phyloP scores from a whole-genome alignment of 352 stramenopile genomes.

The Pythium rhizo-oryzae region DNA sequence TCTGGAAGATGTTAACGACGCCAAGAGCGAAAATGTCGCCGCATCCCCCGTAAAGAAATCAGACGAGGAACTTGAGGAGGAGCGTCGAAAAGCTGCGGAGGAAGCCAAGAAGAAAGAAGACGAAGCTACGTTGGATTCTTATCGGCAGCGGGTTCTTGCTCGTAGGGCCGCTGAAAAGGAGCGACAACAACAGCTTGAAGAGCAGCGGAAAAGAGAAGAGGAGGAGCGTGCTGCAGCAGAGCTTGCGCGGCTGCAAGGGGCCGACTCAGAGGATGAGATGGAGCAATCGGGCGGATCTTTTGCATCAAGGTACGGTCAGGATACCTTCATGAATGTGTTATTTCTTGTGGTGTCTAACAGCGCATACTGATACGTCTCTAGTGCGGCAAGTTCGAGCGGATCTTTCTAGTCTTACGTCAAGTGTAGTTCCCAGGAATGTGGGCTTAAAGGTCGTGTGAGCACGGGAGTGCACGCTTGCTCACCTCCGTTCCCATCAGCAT shows the following conservation, averaged over 20 bases:
- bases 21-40: background rate
- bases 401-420: conserved; percentile 42
- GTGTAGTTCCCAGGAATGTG: too few relatives aligned
- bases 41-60: conserved; percentile 18
- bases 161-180: conserved; percentile 69
- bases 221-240: conserved; percentile 37
- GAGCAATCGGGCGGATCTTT: conserved; percentile 67
- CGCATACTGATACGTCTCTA: conserved; percentile 13
- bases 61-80: conserved; percentile 41
- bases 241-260: conserved; percentile 8
- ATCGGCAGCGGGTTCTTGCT: conserved; percentile 65
- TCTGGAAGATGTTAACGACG: background rate
- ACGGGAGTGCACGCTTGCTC: too few relatives aligned
- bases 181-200: conserved; percentile 46
- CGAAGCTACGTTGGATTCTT: conserved; percentile 60
- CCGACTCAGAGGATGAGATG: conserved; percentile 52
- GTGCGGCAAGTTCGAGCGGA: conserved; percentile 53
- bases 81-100: conserved; percentile 36
- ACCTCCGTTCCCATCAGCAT: too few relatives aligned
- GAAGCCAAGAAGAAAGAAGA: conserved; percentile 63
- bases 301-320: conserved; percentile 55
- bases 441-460: too few relatives aligned
- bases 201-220: conserved; percentile 39
- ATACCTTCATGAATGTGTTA: background rate
- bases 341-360: background rate